Evolutionary conservation across 2,329 filamentous ascomycete genomes (phyloP).

Genomic region (Alternaria gaisen): DNA sequence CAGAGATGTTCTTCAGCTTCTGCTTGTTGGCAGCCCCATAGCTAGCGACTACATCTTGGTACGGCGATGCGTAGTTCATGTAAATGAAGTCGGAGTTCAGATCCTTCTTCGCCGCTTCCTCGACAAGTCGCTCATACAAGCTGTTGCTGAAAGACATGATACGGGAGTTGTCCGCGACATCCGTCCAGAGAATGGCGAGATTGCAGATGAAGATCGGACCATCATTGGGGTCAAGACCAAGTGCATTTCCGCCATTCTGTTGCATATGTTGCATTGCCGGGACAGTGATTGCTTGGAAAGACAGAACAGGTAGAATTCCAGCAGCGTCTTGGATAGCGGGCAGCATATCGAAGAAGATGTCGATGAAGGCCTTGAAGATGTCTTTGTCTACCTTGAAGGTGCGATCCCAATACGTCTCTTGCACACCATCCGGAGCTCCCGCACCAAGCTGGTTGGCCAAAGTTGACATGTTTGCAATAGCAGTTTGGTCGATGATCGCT

Average conservation of each 20-base stretch:
- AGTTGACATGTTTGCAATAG: conserved; percentile 31
- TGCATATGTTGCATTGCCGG: conserved; percentile 35
- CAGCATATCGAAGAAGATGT: conserved; percentile 36
- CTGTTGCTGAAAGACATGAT: conserved; percentile 34
- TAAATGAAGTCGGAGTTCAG: conserved; percentile 47
- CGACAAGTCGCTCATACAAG: conserved; percentile 22
- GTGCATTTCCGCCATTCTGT: conserved; percentile 42
- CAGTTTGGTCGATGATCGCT: conserved; percentile 33
- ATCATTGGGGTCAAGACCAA: conserved; percentile 33
- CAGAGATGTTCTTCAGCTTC: conserved; percentile 26
- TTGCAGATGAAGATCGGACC: conserved; percentile 37
- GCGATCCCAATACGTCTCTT: conserved; percentile 42
- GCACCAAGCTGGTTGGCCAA: conserved; percentile 31
- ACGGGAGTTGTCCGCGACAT: conserved; percentile 31
- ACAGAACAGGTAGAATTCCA: conserved; percentile 33
- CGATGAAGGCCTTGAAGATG: conserved; percentile 28
- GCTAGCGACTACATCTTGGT: conserved; percentile 53
- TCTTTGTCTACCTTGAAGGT: conserved; percentile 35
- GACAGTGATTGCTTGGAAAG: conserved; percentile 42
- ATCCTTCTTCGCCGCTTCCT: conserved; percentile 21
- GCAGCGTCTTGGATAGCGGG: conserved; percentile 30
- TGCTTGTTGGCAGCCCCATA: conserved; percentile 53
- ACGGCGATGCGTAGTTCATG: conserved; percentile 58
- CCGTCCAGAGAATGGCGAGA: conserved; percentile 34
- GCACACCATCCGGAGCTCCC: conserved; percentile 20